Conservation (phyloP, 371 early-diverging fungal genomes). For the Mucor plumbeus region DNA sequence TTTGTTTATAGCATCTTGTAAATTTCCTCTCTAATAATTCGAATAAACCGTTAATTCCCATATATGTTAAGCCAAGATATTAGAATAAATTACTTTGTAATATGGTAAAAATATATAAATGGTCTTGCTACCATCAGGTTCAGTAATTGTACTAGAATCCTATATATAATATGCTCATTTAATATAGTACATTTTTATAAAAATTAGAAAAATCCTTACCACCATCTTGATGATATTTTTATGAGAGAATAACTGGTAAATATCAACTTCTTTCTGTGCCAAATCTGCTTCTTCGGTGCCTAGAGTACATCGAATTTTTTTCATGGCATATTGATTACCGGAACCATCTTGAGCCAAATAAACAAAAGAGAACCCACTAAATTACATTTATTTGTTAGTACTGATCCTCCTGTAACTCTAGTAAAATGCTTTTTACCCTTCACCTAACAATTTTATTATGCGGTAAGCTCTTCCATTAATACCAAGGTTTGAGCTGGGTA, state of each 20-base stretch:
- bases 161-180: background rate
- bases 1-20: conserved; percentile 60
- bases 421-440: conserved; percentile 60
- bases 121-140: conserved; percentile 61
- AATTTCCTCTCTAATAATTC: conserved; percentile 49
- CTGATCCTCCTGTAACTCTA: background rate
- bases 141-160: conserved; percentile 52
- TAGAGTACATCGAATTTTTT: conserved; percentile 71
- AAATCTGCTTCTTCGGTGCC: conserved; percentile 59
- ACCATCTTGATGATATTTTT: conserved; percentile 70
- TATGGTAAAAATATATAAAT: conserved; percentile 72
- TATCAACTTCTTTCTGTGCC: conserved; percentile 69
- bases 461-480: conserved; percentile 68
- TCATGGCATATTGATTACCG: conserved; percentile 65
- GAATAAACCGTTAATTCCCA: background rate
- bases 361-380: conserved; percentile 78
- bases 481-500: conserved; percentile 69
- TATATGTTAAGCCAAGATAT: background rate
- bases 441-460: conserved; percentile 69
- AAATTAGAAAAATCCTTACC: conserved; percentile 38
- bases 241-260: conserved; percentile 60
- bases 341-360: conserved; percentile 69
- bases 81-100: conserved; percentile 48
- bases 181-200: no score
- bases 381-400: background rate